Base-by-base conservation (phyloP, 208 protist species). In the Leishmania aethiopica region DNA sequence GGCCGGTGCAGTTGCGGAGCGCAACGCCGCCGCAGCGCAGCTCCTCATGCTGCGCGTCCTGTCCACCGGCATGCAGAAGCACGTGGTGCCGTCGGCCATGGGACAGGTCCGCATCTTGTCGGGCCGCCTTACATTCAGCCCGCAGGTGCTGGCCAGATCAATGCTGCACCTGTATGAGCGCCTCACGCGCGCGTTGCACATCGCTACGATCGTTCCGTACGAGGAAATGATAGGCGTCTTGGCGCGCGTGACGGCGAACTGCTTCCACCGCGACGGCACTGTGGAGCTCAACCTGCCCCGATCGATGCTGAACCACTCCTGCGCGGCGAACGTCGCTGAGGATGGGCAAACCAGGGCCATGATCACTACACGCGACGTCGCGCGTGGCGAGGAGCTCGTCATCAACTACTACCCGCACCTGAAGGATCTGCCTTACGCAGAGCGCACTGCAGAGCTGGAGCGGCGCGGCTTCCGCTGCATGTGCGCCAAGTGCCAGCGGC, bases 281-380 rank as follows among this genome's bases (percentile, higher is more conserved):
- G 86, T 97, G 25, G 90, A 94, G 67, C 85, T 96, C 47, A 78
- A 93, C 75, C 88, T 96, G 71, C 80, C 92, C 11, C 88, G 91
- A 19, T 88, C 93, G 40, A 93, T 97, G 89, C 78, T 97, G 40
- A 96, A 97, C 79, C 94, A 97, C 82, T 92, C 91, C 67, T 97
- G 94, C 78, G 89, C 82, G n/a, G 89, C 94, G 8, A 96, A 95
- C 85, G 87, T 91, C 17, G 91, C 88, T 42, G 91, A 94, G 81
- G 87, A 94, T 70, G 35, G 60, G 78, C 53, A 79, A 59, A 91
- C 87, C 28, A 89, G 88, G 11, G 87, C 80, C 32, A 78, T 96
- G 62, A 83, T 91, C 71, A 90, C 91, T 40, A 92, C 85, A 42
- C 84, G 85, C 42, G 84, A 86, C 71, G 89, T 97, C 25, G 47